These are phyloP conservation scores for Podosphaera fusca DNA, from an alignment of 2,329 filamentous ascomycete species.

Conservation along the genomic window DNA sequence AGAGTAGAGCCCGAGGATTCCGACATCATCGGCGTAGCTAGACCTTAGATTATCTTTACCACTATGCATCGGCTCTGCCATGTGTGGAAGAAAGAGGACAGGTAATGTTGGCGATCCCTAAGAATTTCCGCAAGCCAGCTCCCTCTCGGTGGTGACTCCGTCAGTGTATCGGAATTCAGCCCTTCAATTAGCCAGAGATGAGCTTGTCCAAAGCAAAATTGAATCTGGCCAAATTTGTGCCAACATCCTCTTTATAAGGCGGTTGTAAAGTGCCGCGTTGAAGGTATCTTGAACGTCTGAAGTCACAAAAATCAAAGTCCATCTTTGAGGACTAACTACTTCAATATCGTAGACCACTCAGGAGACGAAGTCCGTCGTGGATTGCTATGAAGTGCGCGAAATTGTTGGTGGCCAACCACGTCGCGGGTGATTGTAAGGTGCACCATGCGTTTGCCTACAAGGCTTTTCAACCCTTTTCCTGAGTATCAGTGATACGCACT, in stretches of 20 bases:
- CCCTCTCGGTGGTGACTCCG: background rate
- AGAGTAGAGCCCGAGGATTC: background rate
- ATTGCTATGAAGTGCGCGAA: background rate
- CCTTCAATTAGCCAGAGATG: background rate
- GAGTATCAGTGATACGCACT: background rate
- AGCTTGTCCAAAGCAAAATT: background rate
- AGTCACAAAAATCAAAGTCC: background rate
- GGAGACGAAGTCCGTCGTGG: background rate
- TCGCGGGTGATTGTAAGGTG: background rate
- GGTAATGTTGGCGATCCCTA: background rate
- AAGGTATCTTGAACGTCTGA: background rate
- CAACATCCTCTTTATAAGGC: background rate
- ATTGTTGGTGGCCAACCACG: background rate
- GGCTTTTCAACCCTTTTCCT: background rate
- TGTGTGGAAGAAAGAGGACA: background rate
- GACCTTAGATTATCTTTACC: no score
- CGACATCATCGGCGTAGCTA: no score
- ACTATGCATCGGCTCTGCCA: background rate
- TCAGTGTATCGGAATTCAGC: background rate
- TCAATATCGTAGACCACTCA: background rate
- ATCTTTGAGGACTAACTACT: background rate
- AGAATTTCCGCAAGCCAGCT: background rate
- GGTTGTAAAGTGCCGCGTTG: background rate
- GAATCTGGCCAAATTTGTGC: background rate
- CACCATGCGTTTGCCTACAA: background rate